Conservation (phyloP, 108 stramenopile genomes). For the Bacterosira constricta region DNA sequence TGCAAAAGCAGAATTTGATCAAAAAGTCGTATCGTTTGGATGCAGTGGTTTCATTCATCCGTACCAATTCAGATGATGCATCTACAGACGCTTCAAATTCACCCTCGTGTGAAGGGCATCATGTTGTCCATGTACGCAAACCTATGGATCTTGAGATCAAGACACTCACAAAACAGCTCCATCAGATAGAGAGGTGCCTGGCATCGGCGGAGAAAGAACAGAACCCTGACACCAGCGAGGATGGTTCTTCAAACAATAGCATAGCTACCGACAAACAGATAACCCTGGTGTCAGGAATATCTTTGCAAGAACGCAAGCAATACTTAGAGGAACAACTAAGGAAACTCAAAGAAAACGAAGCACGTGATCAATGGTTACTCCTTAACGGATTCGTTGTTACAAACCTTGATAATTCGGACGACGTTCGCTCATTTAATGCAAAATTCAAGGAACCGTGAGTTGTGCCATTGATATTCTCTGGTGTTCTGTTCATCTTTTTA, state of each 20-base stretch:
- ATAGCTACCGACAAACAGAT: slow-evolving; percentile 2
- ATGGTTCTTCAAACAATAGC: slow-evolving; percentile 16
- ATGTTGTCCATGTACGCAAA: slow-evolving; percentile 72
- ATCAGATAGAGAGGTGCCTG: slow-evolving; percentile 28
- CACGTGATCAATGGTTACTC: slow-evolving; percentile 67
- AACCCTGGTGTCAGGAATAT: slow-evolving; percentile 24
- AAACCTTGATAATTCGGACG: slow-evolving; percentile 55
- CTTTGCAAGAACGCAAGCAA: slow-evolving; percentile 22
- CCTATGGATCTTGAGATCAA: slow-evolving; percentile 45
- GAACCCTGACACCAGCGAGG: no score
- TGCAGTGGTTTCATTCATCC: slow-evolving; percentile 63
- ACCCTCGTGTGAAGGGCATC: slow-evolving; percentile 54
- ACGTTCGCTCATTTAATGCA: slow-evolving; percentile 78
- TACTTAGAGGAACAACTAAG: slow-evolving; percentile 38
- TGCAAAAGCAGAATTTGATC: slow-evolving; percentile 19
- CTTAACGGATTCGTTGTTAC: slow-evolving; percentile 81
- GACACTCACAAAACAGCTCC: slow-evolving; percentile 42
- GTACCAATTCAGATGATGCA: slow-evolving; percentile 31
- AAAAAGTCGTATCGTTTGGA: slow-evolving; percentile 67
- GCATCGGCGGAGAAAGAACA: no score
- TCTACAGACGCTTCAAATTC: slow-evolving; percentile 3
- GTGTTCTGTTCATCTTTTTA: slow-evolving; percentile 48
- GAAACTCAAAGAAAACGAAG: neutral
- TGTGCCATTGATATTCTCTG: neutral
- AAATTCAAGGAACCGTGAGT: slow-evolving; percentile 78